Evolutionary conservation across 768 basidiomycete species (phyloP), one percentile per base, ranked within the genome.

Genomic region (Glaciozyma martinii): DNA sequence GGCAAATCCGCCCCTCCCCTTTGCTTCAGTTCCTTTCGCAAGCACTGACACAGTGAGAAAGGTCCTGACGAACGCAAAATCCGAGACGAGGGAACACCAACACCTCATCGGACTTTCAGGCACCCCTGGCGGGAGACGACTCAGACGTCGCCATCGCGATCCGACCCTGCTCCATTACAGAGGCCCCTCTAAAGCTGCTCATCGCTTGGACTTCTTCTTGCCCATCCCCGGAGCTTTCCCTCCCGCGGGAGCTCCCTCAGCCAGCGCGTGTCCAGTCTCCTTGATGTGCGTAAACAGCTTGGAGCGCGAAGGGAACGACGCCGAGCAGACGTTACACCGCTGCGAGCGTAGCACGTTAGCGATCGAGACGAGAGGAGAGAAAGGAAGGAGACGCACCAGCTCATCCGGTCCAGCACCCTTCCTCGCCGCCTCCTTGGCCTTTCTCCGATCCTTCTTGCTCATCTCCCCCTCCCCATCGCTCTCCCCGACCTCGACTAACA

Each of bases 401-500:
- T 30, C 30, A n/a, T n/a, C 42, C 16, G 12, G 19, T 27, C 37
- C 55, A 21, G 3, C 23, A 1, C 46, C 58, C 58, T 71, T 74
- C 64, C 70, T 74, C 15, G 67, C 69, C 5, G 79, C 84, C 75
- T 94, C 88, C 55, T 84, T 80, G 23, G 86, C 85, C 56, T 85
- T 81, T 55, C 93, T 79, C 76, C 86, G 90, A 40, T 95, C 90
- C 64, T 83, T 84, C 77, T 95, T 97, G 9, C 89, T 83, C 65
- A 82, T 68, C 56, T 77, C 74, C 23, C 61, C 27, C 30, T 67
- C 63, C 6, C 9, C 63, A 7, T 63, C 59, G 10, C n/a, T 37
- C 43, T n/a, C 29, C 23, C 19, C 33, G 1, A 56, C 66, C 43
- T 71, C 71, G 19, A 54, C 2, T 7, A 40, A 8, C 37, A 40